Evolutionary conservation across 1,284 basidiomycete species (phyloP).

Genomic region (Ustilago lituana): DNA sequence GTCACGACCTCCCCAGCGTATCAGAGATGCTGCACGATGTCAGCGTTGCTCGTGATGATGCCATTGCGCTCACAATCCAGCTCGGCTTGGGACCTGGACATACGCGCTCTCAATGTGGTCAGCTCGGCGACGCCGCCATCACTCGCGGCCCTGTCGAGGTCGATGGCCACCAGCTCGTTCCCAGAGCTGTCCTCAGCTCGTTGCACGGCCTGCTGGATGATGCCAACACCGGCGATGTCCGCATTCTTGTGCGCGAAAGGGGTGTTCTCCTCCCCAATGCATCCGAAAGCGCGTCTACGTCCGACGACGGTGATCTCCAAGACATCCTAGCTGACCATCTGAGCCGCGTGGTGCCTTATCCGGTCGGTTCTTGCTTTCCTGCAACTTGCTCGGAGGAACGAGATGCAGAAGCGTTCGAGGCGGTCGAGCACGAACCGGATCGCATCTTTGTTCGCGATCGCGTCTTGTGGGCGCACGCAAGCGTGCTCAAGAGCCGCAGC

Average conservation of each 20-base stretch:
- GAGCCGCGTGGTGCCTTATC: slow-evolving; percentile 24
- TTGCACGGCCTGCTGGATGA: slow-evolving; percentile 58
- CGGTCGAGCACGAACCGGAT: slow-evolving; percentile 18
- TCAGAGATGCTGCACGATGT: slow-evolving; percentile 45
- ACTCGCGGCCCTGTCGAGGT: slow-evolving; percentile 48
- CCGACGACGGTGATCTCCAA: slow-evolving; percentile 15
- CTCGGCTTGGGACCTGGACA: slow-evolving; percentile 53
- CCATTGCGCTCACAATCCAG: slow-evolving; percentile 58
- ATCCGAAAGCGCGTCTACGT: neutral
- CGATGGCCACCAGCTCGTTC: slow-evolving; percentile 49
- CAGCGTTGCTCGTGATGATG: slow-evolving; percentile 41
- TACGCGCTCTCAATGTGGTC: neutral
- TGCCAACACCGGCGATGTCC: slow-evolving; percentile 60
- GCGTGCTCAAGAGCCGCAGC: slow-evolving; percentile 69
- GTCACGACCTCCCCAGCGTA: slow-evolving; percentile 53
- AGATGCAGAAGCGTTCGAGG: slow-evolving; percentile 13
- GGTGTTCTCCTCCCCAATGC: slow-evolving; percentile 35
- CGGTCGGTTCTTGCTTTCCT: slow-evolving; percentile 27
- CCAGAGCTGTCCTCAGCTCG: slow-evolving; percentile 44
- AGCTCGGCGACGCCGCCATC: slow-evolving; percentile 8
- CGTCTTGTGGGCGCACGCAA: slow-evolving; percentile 80
- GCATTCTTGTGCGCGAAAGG: slow-evolving; percentile 60
- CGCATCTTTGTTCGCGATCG: slow-evolving; percentile 61
- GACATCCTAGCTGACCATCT: too few relatives aligned
- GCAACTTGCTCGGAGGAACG: slow-evolving; percentile 7